These are phyloP conservation scores for Thelonectria discophora DNA, from an alignment of 2,329 filamentous ascomycete species.

Conservation along the genomic window DNA sequence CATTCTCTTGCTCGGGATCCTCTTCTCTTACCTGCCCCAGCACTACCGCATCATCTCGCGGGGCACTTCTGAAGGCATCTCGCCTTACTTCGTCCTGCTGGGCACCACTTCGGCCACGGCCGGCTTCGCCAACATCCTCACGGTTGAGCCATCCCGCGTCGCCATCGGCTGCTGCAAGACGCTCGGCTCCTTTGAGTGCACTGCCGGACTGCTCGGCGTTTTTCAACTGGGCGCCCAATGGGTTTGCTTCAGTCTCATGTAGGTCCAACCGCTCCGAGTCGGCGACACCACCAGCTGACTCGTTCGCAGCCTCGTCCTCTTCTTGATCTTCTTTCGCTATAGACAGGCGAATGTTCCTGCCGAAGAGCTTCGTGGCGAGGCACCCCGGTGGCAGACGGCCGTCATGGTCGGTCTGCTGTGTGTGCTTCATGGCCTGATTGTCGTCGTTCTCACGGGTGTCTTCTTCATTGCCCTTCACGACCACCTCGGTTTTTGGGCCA, in stretches of 20 bases:
- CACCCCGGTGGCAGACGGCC: slow-evolving; percentile 80
- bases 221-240: slow-evolving; percentile 92
- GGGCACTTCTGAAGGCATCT: slow-evolving; percentile 90
- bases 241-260: slow-evolving; percentile 93
- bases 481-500: slow-evolving; percentile 81
- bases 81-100: slow-evolving; percentile 93
- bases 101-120: slow-evolving; percentile 89
- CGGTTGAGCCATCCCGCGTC: slow-evolving; percentile 80
- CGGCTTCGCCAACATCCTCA: slow-evolving; percentile 91
- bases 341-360: slow-evolving; percentile 60
- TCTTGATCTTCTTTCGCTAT: slow-evolving; percentile 90
- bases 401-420: slow-evolving; percentile 77
- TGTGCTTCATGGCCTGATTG: slow-evolving; percentile 77
- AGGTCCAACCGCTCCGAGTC: slow-evolving; percentile 46
- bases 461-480: slow-evolving; percentile 70
- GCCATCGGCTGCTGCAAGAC: slow-evolving; percentile 89
- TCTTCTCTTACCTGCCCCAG: slow-evolving; percentile 94
- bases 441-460: slow-evolving; percentile 73
- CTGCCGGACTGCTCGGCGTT: slow-evolving; percentile 86
- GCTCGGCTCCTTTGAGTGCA: slow-evolving; percentile 82
- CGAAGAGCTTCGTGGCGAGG: slow-evolving; percentile 59
- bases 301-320: slow-evolving; percentile 79
- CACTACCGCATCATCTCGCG: slow-evolving; percentile 90
- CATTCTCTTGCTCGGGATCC: slow-evolving; percentile 84
- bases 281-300: not conserved